Evolutionary conservation across 1,284 basidiomycete species (phyloP), one percentile per base, ranked within the genome.

Genomic region (Leccinum huronense): DNA sequence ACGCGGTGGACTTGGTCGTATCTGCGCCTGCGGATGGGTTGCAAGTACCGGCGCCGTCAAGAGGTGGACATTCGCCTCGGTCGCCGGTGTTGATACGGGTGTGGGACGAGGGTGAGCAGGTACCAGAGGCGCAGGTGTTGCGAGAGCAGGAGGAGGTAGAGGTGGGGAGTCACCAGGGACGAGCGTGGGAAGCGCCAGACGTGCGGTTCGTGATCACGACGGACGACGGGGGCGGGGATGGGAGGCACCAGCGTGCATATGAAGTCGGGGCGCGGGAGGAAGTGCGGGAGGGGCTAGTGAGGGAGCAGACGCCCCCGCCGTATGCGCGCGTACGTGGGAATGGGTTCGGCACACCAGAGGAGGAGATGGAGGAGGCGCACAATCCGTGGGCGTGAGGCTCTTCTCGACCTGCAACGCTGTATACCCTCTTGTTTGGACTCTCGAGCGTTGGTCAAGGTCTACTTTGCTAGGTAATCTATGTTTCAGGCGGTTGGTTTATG

Each of bases 1-100:
- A 75, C 11, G 73, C 73, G 10, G 75, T 75, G 5, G 73, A 77
- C 36, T 60, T 75, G 33, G 61, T 75, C 33, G 59, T 77, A 0
- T 33, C 72, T 3, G 64, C 66, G 5, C 51, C 45, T 48, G 45
- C 55, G 9, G 67, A 76, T 7, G 57, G 58, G 11, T 30, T 67
- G 16, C 63, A 60, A 5, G 65, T 69, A 11, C 72, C 74, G 1
- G 61, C 73, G 10, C 59, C 62, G 8, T 70, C 73, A n/a, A 67
- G 66, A 16, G 60, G 61, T n/a, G 40, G 56, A 0, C 65, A 66
- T 54, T 69, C 70, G 2, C 65, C 72, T n/a, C 66, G 56, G 30
- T 60, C 65, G 5, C 67, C 66, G 1, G 59, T 40, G n/a, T 34
- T 75, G 48, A 68, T 74, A 54, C 66, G 75, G 7, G 64, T 74